Percentiles rank a stretch among this genome's conserved stretches.
phyloP scores from a whole-genome alignment of 768 basidiomycete genomes.

The Termitomyces sp. region DNA sequence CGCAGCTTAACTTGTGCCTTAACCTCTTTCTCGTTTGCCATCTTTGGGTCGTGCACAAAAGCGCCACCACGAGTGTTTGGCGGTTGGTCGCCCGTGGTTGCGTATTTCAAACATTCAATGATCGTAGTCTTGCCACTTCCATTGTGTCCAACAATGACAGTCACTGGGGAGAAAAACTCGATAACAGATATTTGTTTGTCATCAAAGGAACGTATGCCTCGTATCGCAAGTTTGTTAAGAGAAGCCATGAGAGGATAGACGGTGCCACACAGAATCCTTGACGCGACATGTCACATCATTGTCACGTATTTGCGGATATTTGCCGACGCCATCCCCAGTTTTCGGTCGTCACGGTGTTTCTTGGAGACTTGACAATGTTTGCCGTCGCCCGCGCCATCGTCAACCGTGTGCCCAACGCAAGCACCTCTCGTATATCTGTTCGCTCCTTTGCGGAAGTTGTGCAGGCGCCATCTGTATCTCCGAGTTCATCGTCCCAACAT shows the following conservation, averaged over 20 bases:
- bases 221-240: constrained; percentile 89
- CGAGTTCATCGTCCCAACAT: constrained; percentile 2
- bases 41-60: constrained; percentile 97
- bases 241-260: constrained; percentile 51
- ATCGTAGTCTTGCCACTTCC: constrained; percentile 99
- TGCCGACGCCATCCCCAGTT: neutral
- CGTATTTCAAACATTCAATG: constrained; percentile 99
- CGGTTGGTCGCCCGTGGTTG: constrained; percentile 96
- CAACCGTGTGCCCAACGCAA: constrained; percentile 3
- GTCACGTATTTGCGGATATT: constrained; percentile 6
- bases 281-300: constrained; percentile 14
- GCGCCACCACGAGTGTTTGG: constrained; percentile 98
- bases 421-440: constrained; percentile 5
- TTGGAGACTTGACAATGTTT: constrained; percentile 7
- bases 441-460: constrained; percentile 25
- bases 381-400: constrained; percentile 8
- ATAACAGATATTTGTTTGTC: constrained; percentile 92
- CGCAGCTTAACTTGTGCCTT: constrained; percentile 97
- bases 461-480: constrained; percentile 6
- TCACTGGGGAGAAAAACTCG: constrained; percentile 96
- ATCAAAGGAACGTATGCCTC: constrained; percentile 94
- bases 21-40: constrained; percentile 99
- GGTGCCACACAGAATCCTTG: neutral
- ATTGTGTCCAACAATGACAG: constrained; percentile 98
- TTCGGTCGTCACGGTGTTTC: neutral